phyloP scores from a whole-genome alignment of 2,329 filamentous ascomycete genomes.

The Aspergillus sojae region DNA sequence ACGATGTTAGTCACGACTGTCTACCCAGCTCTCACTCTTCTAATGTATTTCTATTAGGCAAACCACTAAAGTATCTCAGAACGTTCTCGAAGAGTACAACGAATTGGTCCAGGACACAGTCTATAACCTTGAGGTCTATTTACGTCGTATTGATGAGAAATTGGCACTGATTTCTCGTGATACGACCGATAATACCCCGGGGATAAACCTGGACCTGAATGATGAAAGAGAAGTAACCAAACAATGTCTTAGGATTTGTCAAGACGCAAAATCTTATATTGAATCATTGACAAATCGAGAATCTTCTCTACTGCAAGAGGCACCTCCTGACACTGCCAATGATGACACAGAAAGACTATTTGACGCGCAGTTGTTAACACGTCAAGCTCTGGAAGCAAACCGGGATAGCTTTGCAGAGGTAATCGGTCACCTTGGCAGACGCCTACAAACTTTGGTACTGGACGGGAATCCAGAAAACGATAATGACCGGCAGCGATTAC shows the following conservation, averaged over 20 bases:
- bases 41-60: conserved; percentile 29
- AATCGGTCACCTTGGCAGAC: conserved; percentile 37
- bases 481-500: conserved; percentile 32
- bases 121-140: conserved; percentile 38
- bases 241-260: conserved; percentile 45
- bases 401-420: conserved; percentile 34
- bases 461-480: conserved; percentile 20
- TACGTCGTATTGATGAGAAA: conserved; percentile 42
- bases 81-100: conserved; percentile 40
- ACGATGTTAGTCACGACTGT: conserved; percentile 35
- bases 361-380: conserved; percentile 37
- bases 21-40: conserved; percentile 17
- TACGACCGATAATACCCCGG: conserved; percentile 19
- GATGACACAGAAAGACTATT: conserved; percentile 24
- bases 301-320: conserved; percentile 21
- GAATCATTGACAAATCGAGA: conserved; percentile 34
- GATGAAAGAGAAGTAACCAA: conserved; percentile 42
- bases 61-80: conserved; percentile 31
- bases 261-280: conserved; percentile 41
- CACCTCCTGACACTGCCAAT: conserved; percentile 10
- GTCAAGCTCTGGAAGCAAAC: conserved; percentile 34
- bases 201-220: conserved; percentile 33
- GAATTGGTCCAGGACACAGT: conserved; percentile 43
- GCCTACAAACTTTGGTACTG: conserved; percentile 29
- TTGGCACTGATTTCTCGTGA: conserved; percentile 24